Evolutionary conservation across 352 stramenopile genomes (phyloP).

Genomic region (Discostella stelligera): DNA sequence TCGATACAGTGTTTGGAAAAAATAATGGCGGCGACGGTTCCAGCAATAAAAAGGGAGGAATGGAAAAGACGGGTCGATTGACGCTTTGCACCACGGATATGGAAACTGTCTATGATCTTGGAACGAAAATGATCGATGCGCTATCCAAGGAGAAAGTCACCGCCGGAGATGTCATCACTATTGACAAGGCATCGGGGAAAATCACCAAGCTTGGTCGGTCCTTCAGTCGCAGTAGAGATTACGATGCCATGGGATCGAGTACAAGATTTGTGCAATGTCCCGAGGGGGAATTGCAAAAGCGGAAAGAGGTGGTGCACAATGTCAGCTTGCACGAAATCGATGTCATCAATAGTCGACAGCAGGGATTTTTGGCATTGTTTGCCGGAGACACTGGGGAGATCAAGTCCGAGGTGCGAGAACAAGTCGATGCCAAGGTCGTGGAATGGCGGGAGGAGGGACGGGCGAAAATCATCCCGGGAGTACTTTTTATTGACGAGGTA

Average conservation of each 20-base stretch:
- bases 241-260: conserved; percentile 97
- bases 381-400: conserved; percentile 93
- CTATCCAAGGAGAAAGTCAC: conserved; percentile 98
- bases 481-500: conserved; percentile 99
- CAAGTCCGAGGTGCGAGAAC: conserved; percentile 89
- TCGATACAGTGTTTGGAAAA: conserved; percentile 86
- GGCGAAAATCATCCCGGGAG: conserved; percentile 96
- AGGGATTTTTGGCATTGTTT: conserved; percentile 99
- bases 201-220: conserved; percentile 97
- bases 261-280: conserved; percentile 91
- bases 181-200: conserved; percentile 98
- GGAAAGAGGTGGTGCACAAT: conserved; percentile 94
- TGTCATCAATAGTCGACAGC: conserved; percentile 98
- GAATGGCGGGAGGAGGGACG: conserved; percentile 89
- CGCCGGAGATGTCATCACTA: conserved; percentile 98
- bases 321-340: conserved; percentile 99
- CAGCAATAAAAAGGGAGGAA: conserved; percentile 27
- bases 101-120: conserved; percentile 99
- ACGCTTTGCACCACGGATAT: conserved; percentile 99
- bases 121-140: conserved; percentile 99
- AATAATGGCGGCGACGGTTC: conserved; percentile 49
- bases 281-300: conserved; percentile 98
- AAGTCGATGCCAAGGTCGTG: conserved; percentile 98
- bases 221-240: conserved; percentile 96
- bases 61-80: conserved; percentile 88